A percentile compares a stretch with the other conserved stretches of the same genome.
These are phyloP conservation scores for Sporothrix variecibatus DNA, from an alignment of 2,329 filamentous ascomycete species.

Conservation along the genomic window DNA sequence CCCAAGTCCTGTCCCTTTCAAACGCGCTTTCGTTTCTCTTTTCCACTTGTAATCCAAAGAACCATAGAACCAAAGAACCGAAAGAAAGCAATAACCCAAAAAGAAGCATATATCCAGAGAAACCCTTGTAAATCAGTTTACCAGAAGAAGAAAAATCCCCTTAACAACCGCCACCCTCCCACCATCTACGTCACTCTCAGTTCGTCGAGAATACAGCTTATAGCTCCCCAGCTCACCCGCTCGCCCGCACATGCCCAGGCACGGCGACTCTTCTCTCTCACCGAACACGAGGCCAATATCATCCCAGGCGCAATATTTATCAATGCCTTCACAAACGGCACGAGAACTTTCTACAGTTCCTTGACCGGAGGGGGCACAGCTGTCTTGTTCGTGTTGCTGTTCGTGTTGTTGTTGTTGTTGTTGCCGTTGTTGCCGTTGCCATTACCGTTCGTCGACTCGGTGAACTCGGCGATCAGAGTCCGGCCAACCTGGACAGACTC, in stretches of 20 bases:
- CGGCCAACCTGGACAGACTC: constrained; percentile 61
- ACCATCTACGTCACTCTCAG: constrained; percentile 9
- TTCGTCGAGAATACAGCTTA: background rate
- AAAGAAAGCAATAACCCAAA: background rate
- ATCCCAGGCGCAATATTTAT: background rate
- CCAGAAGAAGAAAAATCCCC: background rate
- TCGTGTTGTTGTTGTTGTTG: background rate
- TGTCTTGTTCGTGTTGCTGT: background rate
- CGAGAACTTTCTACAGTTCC: constrained; percentile 7
- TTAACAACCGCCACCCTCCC: background rate
- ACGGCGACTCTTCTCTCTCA: constrained; percentile 5
- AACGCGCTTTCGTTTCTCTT: background rate
- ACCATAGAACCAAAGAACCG: background rate
- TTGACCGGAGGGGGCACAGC: background rate
- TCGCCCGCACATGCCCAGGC: constrained; percentile 5
- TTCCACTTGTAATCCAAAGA: background rate
- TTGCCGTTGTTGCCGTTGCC: background rate
- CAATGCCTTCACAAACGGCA: background rate
- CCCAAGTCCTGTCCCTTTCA: background rate
- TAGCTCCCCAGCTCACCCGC: constrained; percentile 1
- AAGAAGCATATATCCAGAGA: background rate
- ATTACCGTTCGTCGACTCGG: background rate
- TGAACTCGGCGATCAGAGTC: constrained; percentile 52
- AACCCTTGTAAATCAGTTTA: background rate
- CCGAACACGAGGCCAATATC: background rate